phyloP scores from a whole-genome alignment of 176 grass and related monocot genomes.

The Bromus sterilis region DNA sequence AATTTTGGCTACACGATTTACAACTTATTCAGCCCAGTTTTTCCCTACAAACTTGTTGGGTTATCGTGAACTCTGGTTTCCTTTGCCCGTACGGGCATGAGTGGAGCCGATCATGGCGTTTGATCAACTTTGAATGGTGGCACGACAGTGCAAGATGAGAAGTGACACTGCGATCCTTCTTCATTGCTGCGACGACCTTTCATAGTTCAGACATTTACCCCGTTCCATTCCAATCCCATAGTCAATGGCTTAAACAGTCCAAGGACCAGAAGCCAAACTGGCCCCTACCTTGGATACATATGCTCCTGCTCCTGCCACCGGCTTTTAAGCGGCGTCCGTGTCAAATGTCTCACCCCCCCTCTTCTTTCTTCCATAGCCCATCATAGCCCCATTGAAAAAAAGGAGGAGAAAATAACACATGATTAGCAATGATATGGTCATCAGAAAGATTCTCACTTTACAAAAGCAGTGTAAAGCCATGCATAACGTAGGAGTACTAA shows the following conservation, averaged over 20 bases:
- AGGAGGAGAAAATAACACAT: not conserved
- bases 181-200: not conserved
- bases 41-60: not conserved
- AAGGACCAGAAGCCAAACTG: slow-evolving; percentile 8
- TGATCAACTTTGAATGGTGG: no score
- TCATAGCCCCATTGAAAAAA: not conserved
- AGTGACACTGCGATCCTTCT: not conserved
- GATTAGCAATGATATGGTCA: not conserved
- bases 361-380: not conserved
- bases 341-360: not conserved
- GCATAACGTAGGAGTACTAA: slow-evolving; percentile 18
- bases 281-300: not conserved
- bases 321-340: slow-evolving; percentile 30
- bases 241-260: slow-evolving; percentile 29
- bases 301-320: slow-evolving; percentile 4
- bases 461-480: not conserved
- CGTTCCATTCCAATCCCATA: not conserved
- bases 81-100: not conserved
- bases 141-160: not conserved
- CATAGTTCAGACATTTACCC: not conserved
- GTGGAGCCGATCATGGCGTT: not conserved
- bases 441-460: not conserved
- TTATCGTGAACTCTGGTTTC: not conserved
- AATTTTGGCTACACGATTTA: no score
- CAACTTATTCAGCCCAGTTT: no score